Conservation (phyloP, 495 filamentous ascomycete species). For the Aspergillus sclerotioniger region DNA sequence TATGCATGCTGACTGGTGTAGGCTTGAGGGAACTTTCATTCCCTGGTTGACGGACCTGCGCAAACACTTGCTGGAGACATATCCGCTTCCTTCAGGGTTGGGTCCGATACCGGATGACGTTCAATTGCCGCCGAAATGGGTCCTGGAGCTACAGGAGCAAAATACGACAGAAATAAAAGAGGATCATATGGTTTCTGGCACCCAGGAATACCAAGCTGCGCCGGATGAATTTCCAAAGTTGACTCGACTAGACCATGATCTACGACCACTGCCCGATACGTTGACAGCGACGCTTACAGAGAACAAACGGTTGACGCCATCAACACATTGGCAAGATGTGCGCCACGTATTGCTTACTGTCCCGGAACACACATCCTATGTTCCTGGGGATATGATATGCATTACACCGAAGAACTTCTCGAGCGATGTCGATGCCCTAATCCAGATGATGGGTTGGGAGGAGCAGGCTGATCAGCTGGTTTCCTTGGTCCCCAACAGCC, state of each 20-base stretch:
- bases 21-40: slow-evolving; percentile 79
- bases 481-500: slow-evolving; percentile 38
- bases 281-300: slow-evolving; percentile 38
- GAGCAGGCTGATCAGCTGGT: slow-evolving; percentile 65
- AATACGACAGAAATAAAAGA: background rate
- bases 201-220: slow-evolving; percentile 4
- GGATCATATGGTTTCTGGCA: background rate
- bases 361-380: slow-evolving; percentile 41
- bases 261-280: slow-evolving; percentile 52
- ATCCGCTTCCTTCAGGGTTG: slow-evolving; percentile 65
- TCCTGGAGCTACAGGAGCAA: slow-evolving; percentile 48
- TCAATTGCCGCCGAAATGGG: slow-evolving; percentile 76
- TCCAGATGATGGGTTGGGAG: slow-evolving; percentile 74
- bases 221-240: slow-evolving; percentile 24
- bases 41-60: slow-evolving; percentile 71
- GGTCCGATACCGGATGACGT: slow-evolving; percentile 72
- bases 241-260: slow-evolving; percentile 44
- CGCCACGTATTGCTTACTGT: slow-evolving; percentile 65
- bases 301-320: slow-evolving; percentile 74
- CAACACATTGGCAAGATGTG: slow-evolving; percentile 90
- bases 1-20: slow-evolving; percentile 28
- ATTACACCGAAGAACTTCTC: slow-evolving; percentile 86
- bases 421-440: slow-evolving; percentile 69
- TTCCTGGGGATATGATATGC: slow-evolving; percentile 72
- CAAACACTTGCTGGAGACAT: slow-evolving; percentile 59